Conservation (phyloP, 495 filamentous ascomycete species). For the Penicillium herquei region DNA sequence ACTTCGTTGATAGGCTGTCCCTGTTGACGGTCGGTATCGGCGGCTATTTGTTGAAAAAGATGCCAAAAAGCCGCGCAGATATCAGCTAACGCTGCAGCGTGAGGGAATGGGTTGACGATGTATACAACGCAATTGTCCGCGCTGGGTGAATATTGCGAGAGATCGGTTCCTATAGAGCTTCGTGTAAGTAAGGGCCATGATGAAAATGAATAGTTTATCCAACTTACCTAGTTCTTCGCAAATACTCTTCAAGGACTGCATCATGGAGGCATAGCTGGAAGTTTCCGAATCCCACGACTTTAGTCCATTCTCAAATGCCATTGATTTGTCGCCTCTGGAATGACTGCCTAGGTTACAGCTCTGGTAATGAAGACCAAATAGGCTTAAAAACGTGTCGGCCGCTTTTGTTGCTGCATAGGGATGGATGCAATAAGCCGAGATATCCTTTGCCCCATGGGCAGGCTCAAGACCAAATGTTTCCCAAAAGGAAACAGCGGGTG, state of each 20-base stretch:
- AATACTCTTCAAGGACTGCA: conserved; percentile 36
- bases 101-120: conserved; percentile 73
- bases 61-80: conserved; percentile 76
- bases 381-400: conserved; percentile 67
- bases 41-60: conserved; percentile 68
- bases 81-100: conserved; percentile 63
- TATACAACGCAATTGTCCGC: conserved; percentile 80
- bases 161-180: conserved; percentile 27
- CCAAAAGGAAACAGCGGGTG: conserved; percentile 83
- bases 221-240: conserved; percentile 46
- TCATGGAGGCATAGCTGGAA: conserved; percentile 31
- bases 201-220: neutral
- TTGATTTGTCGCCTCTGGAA: conserved; percentile 51
- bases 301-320: conserved; percentile 57
- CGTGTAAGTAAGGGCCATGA: conserved; percentile 15
- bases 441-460: conserved; percentile 72
- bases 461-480: conserved; percentile 84
- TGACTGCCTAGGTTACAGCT: conserved; percentile 75
- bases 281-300: conserved; percentile 46
- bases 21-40: conserved; percentile 46
- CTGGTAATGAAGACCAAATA: conserved; percentile 73
- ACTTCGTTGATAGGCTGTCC: conserved; percentile 61
- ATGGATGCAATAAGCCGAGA: conserved; percentile 77
- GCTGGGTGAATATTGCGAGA: conserved; percentile 44
- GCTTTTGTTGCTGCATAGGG: conserved; percentile 58